phyloP scores from a whole-genome alignment of 371 early-diverging fungal genomes.

The Mortierella sp. region DNA sequence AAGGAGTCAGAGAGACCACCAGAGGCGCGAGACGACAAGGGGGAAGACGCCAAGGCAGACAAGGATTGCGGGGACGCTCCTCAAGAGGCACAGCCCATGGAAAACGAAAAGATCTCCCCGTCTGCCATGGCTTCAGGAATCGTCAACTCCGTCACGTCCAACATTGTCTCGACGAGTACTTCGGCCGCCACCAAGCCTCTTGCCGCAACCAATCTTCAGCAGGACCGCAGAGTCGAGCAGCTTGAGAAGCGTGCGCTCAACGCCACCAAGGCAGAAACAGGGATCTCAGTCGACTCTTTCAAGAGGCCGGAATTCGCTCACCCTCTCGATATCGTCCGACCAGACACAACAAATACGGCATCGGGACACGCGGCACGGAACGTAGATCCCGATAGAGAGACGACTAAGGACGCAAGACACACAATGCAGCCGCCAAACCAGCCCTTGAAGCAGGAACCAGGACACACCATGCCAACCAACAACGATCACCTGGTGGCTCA shows the following conservation, averaged over 20 bases:
- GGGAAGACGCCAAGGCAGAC: background rate
- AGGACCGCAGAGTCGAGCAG: slow-evolving; percentile 34
- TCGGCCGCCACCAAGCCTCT: slow-evolving; percentile 21
- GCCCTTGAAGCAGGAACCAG: background rate
- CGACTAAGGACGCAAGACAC: background rate
- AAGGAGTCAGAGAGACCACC: slow-evolving; percentile 5
- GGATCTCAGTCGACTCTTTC: background rate
- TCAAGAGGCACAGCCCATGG: background rate
- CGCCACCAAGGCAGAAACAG: slow-evolving; percentile 20
- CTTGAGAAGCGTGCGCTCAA: slow-evolving; percentile 42
- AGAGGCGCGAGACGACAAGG: slow-evolving; percentile 11
- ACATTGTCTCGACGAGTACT: slow-evolving; percentile 16
- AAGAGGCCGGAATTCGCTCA: slow-evolving; percentile 22
- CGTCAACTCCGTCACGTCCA: slow-evolving; percentile 33
- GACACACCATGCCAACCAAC: background rate
- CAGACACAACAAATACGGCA: background rate
- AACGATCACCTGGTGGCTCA: background rate
- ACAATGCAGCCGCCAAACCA: slow-evolving; percentile 1
- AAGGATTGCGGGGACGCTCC: background rate
- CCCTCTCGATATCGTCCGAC: slow-evolving; percentile 15
- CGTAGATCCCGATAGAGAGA: background rate
- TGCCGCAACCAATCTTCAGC: slow-evolving; percentile 9
- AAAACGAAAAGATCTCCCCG: slow-evolving; percentile 3
- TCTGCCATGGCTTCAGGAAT: slow-evolving; percentile 39
- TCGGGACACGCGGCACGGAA: background rate